Base-by-base conservation (phyloP, 345 rosid genomes). In the Gossypium longicalyx region DNA sequence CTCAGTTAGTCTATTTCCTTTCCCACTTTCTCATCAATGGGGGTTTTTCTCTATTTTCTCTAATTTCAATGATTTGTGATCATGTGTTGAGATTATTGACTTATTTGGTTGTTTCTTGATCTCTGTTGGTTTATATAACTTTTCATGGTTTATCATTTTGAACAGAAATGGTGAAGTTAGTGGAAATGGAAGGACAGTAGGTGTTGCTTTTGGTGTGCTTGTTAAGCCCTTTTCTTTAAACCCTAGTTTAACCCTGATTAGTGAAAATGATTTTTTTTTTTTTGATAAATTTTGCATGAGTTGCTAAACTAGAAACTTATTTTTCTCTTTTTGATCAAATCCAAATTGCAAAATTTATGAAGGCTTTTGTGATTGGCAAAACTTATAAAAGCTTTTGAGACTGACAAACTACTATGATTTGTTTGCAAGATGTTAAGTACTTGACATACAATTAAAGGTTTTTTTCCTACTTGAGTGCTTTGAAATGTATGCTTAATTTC, bases 1-100 rank as follows among this genome's bases (percentile, higher is more conserved):
- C 81, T 88, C 76, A 92, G 97, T 94, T 80, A n/a, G 64, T 12
- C 47, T 71, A 27, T 58, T 56, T 34, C 41, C 41, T 13, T 20
- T 69, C 54, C 49, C 25, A 51, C 75, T 57, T 49, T 63, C 12
- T 8, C 27, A 25, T 22, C 60, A 56, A 12, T 23, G 34, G 13
- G n/a, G 13, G 5, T 10, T 38, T 2, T 17, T 72, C 6, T 51
- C 2, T 51, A 27, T 49, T 25, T 68, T 27, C 9, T 56, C 51
- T 27, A 16, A 6, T 49, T 51, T 69, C 23, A 27, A 27, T 52
- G 13, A 20, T 19, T 69, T 27, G 44, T 16, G 11, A 23, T 23
- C 13, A 9, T 19, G 51, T 23, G 53, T 72, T 72, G 20, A 51
- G 75, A 20, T 52, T 52, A 52, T 52, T 52, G 56, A 52, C n/a